Evolutionary conservation across 1,284 basidiomycete genomes (phyloP).

Genomic region (Cryptococcus sp.): DNA sequence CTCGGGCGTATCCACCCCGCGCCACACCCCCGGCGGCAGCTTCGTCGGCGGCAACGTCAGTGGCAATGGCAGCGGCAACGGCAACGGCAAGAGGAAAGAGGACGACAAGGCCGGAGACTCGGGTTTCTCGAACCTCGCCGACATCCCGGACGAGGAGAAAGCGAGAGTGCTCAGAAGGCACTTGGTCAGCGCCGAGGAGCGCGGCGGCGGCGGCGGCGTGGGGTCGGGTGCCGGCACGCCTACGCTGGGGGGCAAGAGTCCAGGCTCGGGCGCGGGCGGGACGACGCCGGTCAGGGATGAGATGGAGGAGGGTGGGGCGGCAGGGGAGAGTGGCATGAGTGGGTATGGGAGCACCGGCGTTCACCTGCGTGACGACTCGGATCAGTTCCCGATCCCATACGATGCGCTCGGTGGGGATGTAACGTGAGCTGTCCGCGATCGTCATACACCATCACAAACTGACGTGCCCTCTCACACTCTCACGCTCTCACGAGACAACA

Average conservation of each 20-base stretch:
- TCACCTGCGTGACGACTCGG: constrained; percentile 17
- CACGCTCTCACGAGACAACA: too few relatives aligned
- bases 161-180: constrained; percentile 73
- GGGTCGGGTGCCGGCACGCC: constrained; percentile 12
- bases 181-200: constrained; percentile 70
- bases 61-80: too few relatives aligned
- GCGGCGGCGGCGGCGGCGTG: constrained; percentile 40
- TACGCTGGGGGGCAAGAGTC: constrained; percentile 8
- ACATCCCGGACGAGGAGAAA: constrained; percentile 69
- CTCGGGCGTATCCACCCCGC: constrained; percentile 15
- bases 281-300: constrained; percentile 5
- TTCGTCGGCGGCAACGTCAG: too few relatives aligned
- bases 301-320: constrained; percentile 3
- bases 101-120: constrained; percentile 22
- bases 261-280: constrained; percentile 5
- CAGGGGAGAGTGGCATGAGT: constrained; percentile 11
- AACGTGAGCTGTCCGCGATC: constrained; percentile 61
- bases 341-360: constrained; percentile 15
- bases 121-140: constrained; percentile 39
- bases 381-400: constrained; percentile 79
- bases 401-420: constrained; percentile 80
- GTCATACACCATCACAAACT: constrained; percentile 4
- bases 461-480: background rate
- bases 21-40: background rate
- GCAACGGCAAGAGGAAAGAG: background rate